Conservation (phyloP, 768 basidiomycete species). For the Rhodotorula babjevae region DNA sequence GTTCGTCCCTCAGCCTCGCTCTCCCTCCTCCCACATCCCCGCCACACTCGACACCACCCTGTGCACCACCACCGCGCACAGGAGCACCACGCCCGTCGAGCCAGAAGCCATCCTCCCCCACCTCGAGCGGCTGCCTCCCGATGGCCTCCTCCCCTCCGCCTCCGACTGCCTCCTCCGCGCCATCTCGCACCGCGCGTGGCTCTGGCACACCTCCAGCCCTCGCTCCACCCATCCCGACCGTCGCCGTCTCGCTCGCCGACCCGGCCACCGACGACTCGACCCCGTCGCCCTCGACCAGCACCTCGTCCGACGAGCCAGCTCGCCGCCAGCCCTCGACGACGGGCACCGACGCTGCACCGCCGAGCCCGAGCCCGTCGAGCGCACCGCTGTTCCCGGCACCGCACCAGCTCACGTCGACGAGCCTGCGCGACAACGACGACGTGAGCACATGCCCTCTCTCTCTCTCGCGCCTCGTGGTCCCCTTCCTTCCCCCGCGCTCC, state of each 20-base stretch:
- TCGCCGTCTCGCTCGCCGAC: not conserved
- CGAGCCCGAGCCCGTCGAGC: constrained; percentile 15
- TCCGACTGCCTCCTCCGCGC: too few relatives aligned
- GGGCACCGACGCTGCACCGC: not conserved
- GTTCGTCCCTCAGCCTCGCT: too few relatives aligned
- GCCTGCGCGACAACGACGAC: constrained; percentile 30
- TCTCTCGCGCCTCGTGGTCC: not conserved
- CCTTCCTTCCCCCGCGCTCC: not conserved
- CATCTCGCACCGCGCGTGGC: too few relatives aligned
- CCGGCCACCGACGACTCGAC: not conserved
- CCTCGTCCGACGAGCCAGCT: not conserved
- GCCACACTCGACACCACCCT: too few relatives aligned
- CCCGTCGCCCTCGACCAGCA: too few relatives aligned
- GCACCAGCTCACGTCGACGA: not conserved
- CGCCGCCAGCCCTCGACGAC: not conserved
- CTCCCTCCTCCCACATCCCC: too few relatives aligned
- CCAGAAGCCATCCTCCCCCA: too few relatives aligned
- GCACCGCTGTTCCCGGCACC: constrained; percentile 1
- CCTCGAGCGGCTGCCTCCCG: too few relatives aligned
- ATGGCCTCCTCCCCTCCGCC: too few relatives aligned
- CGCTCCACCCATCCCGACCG: not conserved
- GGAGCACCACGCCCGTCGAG: too few relatives aligned
- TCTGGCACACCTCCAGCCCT: too few relatives aligned
- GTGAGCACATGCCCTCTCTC: constrained; percentile 14
- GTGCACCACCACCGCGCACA: too few relatives aligned